Evolutionary conservation across 23 red algal species (phyloP).

Genomic region (Pyropia yezoensis): DNA sequence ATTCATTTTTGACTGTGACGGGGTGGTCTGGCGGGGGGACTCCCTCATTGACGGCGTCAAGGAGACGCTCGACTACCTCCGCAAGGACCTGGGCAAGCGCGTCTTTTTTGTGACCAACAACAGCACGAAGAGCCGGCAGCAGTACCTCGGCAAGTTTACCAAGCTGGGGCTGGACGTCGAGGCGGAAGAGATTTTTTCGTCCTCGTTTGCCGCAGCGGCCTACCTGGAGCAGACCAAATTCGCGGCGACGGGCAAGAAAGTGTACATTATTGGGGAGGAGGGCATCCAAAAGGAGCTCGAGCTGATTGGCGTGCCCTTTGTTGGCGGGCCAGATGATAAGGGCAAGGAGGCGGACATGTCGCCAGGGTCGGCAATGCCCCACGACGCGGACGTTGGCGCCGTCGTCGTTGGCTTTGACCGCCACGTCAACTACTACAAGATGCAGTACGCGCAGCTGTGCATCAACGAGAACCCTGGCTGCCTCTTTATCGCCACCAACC

Average conservation of each 20-base stretch:
- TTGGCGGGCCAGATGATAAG: slow-evolving; percentile 78
- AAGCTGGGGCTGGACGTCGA: slow-evolving; percentile 77
- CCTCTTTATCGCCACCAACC: slow-evolving; percentile 94
- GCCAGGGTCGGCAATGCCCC: slow-evolving; percentile 53
- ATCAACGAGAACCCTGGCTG: slow-evolving; percentile 82
- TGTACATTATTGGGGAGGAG: slow-evolving; percentile 91
- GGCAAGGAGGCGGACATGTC: slow-evolving; percentile 85
- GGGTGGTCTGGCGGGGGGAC: slow-evolving; percentile 91
- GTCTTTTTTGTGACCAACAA: slow-evolving; percentile 99
- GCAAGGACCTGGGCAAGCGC: slow-evolving; percentile 52
- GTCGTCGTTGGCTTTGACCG: slow-evolving; percentile 99
- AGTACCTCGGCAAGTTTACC: slow-evolving; percentile 91
- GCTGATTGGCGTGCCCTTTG: slow-evolving; percentile 66
- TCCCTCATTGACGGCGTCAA: slow-evolving; percentile 72
- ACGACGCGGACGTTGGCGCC: slow-evolving; percentile 93
- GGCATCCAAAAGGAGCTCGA: slow-evolving; percentile 89
- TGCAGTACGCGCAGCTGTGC: slow-evolving; percentile 97
- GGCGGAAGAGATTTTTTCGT: slow-evolving; percentile 96
- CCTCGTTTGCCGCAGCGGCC: slow-evolving; percentile 92
- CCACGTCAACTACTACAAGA: slow-evolving; percentile 98
- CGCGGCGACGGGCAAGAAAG: slow-evolving; percentile 82
- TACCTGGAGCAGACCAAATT: slow-evolving; percentile 91
- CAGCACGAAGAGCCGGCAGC: slow-evolving; percentile 82
- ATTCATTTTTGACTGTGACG: slow-evolving; percentile 98
- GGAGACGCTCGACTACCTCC: slow-evolving; percentile 67